Conservation (phyloP, 441 rosid species). For the Brassica hybrid region DNA sequence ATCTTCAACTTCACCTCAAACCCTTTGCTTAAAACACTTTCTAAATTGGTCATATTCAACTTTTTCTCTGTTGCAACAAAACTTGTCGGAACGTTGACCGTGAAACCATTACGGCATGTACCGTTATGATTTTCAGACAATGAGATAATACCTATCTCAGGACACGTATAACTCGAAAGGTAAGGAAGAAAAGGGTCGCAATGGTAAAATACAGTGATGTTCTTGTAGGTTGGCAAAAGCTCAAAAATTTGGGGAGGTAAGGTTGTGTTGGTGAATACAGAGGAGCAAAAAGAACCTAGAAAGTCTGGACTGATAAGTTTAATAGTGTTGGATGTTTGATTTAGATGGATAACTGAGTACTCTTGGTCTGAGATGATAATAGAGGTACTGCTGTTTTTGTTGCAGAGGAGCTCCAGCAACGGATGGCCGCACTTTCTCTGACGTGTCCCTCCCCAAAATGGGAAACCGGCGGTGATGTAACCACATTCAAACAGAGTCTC, state of each 20-base stretch:
- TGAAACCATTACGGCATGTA: slow-evolving; percentile 3
- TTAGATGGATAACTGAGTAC: neutral
- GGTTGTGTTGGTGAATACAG: slow-evolving; percentile 22
- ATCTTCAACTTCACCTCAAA: slow-evolving; percentile 2
- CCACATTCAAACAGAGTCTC: slow-evolving; percentile 9
- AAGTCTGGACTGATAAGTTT: slow-evolving; percentile 47
- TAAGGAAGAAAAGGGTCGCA: neutral
- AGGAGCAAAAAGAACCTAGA: slow-evolving; percentile 34
- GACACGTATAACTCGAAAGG: slow-evolving; percentile 21
- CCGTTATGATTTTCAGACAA: neutral
- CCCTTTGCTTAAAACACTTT: neutral
- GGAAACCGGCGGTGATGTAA: slow-evolving; percentile 28
- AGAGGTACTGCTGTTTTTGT: neutral
- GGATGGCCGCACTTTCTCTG: slow-evolving; percentile 22
- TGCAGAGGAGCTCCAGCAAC: slow-evolving; percentile 24
- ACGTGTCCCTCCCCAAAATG: slow-evolving; percentile 30
- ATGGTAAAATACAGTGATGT: slow-evolving; percentile 38
- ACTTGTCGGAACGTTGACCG: neutral
- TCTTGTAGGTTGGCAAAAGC: slow-evolving; percentile 17
- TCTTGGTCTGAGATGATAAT: neutral
- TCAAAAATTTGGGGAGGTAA: slow-evolving; percentile 34
- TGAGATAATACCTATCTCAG: neutral
- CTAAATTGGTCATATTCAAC: neutral
- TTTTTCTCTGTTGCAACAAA: neutral
- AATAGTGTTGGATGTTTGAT: neutral